Percentiles rank a stretch among this genome's conserved stretches.
Conservation (phyloP, 768 basidiomycete species). For the Lactarius pseudohatsudake region DNA sequence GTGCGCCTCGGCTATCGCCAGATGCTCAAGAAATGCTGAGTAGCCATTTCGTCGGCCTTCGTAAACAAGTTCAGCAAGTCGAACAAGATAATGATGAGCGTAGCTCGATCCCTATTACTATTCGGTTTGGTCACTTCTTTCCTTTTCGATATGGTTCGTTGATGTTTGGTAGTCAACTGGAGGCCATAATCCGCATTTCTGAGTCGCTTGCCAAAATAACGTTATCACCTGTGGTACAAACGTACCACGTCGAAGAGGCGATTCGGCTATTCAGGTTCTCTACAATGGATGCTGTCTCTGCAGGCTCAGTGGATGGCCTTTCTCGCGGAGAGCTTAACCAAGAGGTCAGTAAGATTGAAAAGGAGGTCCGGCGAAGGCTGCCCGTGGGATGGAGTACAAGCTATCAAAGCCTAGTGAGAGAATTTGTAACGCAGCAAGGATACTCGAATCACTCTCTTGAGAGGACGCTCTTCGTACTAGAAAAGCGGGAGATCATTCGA, state of each 20-base stretch:
- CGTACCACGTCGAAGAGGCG: slow-evolving; percentile 95
- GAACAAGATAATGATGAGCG: slow-evolving; percentile 97
- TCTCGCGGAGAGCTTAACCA: slow-evolving; percentile 90
- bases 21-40: slow-evolving; percentile 97
- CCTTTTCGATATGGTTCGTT: slow-evolving; percentile 15
- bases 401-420: slow-evolving; percentile 87
- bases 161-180: slow-evolving; percentile 67
- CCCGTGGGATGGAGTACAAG: slow-evolving; percentile 97
- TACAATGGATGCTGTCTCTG: slow-evolving; percentile 98
- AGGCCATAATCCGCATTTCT: slow-evolving; percentile 98
- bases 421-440: slow-evolving; percentile 92
- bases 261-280: slow-evolving; percentile 98
- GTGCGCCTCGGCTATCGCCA: slow-evolving; percentile 88
- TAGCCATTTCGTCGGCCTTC: slow-evolving; percentile 89
- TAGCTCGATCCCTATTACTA: slow-evolving; percentile 96
- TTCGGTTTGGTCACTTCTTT: slow-evolving; percentile 61
- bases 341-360: slow-evolving; percentile 88
- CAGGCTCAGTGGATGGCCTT: slow-evolving; percentile 90
- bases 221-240: slow-evolving; percentile 79
- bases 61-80: slow-evolving; percentile 93
- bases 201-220: slow-evolving; percentile 96
- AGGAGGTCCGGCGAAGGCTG: slow-evolving; percentile 76
- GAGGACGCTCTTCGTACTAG: slow-evolving; percentile 84
- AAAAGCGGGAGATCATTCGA: slow-evolving; percentile 92
- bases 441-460: slow-evolving; percentile 90